phyloP scores from a whole-genome alignment of 768 basidiomycete species.

The Lentinus tigrinus region DNA sequence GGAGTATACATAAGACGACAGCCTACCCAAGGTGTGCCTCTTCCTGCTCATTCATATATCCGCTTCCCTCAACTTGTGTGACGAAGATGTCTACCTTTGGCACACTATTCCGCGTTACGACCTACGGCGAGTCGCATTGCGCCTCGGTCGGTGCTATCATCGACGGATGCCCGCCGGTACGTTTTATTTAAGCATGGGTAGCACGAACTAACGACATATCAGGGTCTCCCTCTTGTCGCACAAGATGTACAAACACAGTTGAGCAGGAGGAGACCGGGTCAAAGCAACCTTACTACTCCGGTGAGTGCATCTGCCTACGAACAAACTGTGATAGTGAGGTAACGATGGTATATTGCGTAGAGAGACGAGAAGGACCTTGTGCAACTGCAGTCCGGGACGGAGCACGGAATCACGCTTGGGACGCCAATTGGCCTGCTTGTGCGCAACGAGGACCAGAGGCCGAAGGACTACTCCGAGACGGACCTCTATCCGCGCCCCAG shows the following conservation, averaged over 20 bases:
- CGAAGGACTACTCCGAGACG: constrained; percentile 98
- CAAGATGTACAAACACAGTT: constrained; percentile 91
- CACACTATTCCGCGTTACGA: constrained; percentile 88
- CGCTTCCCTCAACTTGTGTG: too few species aligned
- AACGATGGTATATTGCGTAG: neutral
- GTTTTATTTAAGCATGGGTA: constrained; percentile 19
- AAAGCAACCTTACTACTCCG: constrained; percentile 95
- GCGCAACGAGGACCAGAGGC: constrained; percentile 96
- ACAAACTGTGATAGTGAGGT: neutral
- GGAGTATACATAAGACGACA: too few species aligned
- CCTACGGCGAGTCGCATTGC: constrained; percentile 98
- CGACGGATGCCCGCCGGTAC: constrained; percentile 94
- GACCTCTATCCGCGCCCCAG: constrained; percentile 96
- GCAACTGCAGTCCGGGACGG: constrained; percentile 88
- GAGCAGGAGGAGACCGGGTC: constrained; percentile 88
- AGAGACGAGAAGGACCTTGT: constrained; percentile 89
- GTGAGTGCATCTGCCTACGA: constrained; percentile 46
- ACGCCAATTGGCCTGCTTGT: constrained; percentile 98
- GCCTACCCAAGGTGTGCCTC: neutral
- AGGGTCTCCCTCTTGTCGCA: constrained; percentile 82
- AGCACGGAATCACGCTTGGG: constrained; percentile 92
- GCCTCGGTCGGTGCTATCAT: constrained; percentile 96
- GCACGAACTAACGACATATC: neutral
- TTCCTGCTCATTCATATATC: too few species aligned
- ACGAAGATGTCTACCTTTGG: constrained; percentile 91